A percentile compares a stretch with the other conserved stretches of the same genome.
phyloP scores from a whole-genome alignment of 2,329 filamentous ascomycete genomes.

The Fusarium praegraminearum region DNA sequence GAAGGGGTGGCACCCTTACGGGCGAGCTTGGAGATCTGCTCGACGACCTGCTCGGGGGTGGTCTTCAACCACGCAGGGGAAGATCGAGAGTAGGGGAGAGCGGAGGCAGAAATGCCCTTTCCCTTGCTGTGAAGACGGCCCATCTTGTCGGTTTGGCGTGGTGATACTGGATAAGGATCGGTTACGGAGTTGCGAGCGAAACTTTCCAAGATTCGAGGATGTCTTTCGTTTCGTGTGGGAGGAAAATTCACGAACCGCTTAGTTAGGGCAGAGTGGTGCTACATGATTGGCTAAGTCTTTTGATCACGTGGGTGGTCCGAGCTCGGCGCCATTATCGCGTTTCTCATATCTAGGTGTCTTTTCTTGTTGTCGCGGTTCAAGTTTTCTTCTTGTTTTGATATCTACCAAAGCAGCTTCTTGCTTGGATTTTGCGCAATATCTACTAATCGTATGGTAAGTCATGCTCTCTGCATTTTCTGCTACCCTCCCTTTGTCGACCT shows the following conservation, averaged over 20 bases:
- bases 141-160: slow-evolving; percentile 72
- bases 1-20: slow-evolving; percentile 99
- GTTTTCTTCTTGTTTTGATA: slow-evolving; percentile 24
- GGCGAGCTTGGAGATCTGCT: slow-evolving; percentile 99
- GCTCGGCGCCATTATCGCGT: slow-evolving; percentile 27
- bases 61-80: slow-evolving; percentile 98
- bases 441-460: slow-evolving; percentile 52
- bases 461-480: not conserved
- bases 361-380: slow-evolving; percentile 22
- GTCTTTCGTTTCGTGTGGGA: slow-evolving; percentile 16
- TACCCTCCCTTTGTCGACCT: slow-evolving; percentile 41
- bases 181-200: slow-evolving; percentile 57
- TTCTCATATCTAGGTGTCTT: slow-evolving; percentile 34
- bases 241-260: slow-evolving; percentile 56
- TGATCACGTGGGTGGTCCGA: slow-evolving; percentile 30
- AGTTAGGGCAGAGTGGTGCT: slow-evolving; percentile 58
- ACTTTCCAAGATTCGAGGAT: slow-evolving; percentile 6
- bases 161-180: slow-evolving; percentile 46
- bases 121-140: slow-evolving; percentile 99
- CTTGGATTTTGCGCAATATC: not conserved
- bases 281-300: not conserved
- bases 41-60: slow-evolving; percentile 97
- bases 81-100: slow-evolving; percentile 95
- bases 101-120: slow-evolving; percentile 98
- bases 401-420: not conserved